Evolutionary conservation across 176 grass and related monocot genomes (phyloP).

Genomic region (Metroxylon sagu): DNA sequence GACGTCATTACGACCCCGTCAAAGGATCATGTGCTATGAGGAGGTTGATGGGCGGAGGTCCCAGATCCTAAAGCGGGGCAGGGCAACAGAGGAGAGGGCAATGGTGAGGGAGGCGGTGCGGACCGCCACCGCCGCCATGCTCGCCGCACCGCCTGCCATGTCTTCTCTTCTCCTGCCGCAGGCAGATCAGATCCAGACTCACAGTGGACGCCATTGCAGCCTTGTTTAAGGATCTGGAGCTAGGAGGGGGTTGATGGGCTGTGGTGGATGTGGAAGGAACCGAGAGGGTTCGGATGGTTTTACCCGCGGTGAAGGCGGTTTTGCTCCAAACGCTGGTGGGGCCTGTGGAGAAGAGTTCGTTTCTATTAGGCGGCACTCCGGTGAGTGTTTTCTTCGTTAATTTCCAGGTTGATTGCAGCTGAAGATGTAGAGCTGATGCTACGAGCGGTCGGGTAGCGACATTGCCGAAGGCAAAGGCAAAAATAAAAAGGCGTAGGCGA

Average conservation of each 20-base stretch:
- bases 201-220: slow-evolving; percentile 5
- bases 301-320: slow-evolving; percentile 43
- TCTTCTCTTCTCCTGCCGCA: neutral
- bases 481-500: too few relatives aligned
- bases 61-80: slow-evolving; percentile 38
- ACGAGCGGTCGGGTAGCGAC: too few relatives aligned
- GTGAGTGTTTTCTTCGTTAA: too few relatives aligned
- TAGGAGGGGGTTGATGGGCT: slow-evolving; percentile 82
- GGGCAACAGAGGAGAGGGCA: slow-evolving; percentile 40
- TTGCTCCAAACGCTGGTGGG: slow-evolving; percentile 57
- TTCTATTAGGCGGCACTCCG: neutral
- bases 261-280: slow-evolving; percentile 39
- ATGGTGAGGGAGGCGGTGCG: slow-evolving; percentile 53
- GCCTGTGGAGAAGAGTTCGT: slow-evolving; percentile 56
- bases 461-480: too few relatives aligned
- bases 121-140: slow-evolving; percentile 25
- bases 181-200: slow-evolving; percentile 6
- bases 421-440: too few relatives aligned
- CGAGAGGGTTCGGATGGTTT: slow-evolving; percentile 8
- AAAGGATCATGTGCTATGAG: too few relatives aligned
- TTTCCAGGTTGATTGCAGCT: too few relatives aligned
- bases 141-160: neutral
- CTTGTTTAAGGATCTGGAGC: slow-evolving; percentile 49
- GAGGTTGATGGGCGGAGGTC: too few relatives aligned
- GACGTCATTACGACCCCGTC: too few relatives aligned